Evolutionary conservation across 2,329 filamentous ascomycete genomes (phyloP).

Genomic region (Colletotrichum abscissum): DNA sequence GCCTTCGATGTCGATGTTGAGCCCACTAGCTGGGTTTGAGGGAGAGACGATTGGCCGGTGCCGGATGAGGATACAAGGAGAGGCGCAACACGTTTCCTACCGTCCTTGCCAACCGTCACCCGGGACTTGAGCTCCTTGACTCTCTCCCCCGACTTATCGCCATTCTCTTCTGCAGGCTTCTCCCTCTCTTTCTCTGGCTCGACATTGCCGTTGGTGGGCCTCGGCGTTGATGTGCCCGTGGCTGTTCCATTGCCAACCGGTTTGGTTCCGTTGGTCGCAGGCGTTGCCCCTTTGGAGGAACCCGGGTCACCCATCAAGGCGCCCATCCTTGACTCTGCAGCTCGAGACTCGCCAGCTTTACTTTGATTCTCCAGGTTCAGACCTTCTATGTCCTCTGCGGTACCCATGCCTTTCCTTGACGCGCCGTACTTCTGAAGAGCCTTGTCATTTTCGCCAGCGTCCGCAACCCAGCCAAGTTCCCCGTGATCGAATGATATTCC

Average conservation of each 20-base stretch:
- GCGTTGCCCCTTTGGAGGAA: slow-evolving; percentile 60
- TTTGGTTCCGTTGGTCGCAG: slow-evolving; percentile 65
- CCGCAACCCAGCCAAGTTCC: slow-evolving; percentile 90
- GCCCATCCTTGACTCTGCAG: slow-evolving; percentile 95
- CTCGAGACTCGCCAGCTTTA: slow-evolving; percentile 89
- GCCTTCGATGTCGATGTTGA: slow-evolving; percentile 70
- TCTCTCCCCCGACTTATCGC: slow-evolving; percentile 64
- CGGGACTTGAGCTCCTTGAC: slow-evolving; percentile 81
- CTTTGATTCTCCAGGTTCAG: slow-evolving; percentile 89
- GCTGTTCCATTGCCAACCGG: slow-evolving; percentile 44
- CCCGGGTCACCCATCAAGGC: slow-evolving; percentile 93
- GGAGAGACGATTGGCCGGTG: slow-evolving; percentile 86
- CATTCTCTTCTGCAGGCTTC: slow-evolving; percentile 55
- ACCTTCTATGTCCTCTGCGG: slow-evolving; percentile 92
- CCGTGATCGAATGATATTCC: slow-evolving; percentile 84
- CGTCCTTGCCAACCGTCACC: slow-evolving; percentile 95
- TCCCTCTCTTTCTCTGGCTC: slow-evolving; percentile 50
- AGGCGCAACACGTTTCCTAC: slow-evolving; percentile 94
- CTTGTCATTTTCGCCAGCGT: slow-evolving; percentile 89
- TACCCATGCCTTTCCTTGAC: slow-evolving; percentile 87
- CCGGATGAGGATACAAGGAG: slow-evolving; percentile 91
- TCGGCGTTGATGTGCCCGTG: slow-evolving; percentile 47
- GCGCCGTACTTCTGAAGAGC: slow-evolving; percentile 93
- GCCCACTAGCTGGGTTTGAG: slow-evolving; percentile 88
- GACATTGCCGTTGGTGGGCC: slow-evolving; percentile 52